Evolutionary conservation across 306 rosid species (phyloP).

Genomic region (Castanopsis chinensis): DNA sequence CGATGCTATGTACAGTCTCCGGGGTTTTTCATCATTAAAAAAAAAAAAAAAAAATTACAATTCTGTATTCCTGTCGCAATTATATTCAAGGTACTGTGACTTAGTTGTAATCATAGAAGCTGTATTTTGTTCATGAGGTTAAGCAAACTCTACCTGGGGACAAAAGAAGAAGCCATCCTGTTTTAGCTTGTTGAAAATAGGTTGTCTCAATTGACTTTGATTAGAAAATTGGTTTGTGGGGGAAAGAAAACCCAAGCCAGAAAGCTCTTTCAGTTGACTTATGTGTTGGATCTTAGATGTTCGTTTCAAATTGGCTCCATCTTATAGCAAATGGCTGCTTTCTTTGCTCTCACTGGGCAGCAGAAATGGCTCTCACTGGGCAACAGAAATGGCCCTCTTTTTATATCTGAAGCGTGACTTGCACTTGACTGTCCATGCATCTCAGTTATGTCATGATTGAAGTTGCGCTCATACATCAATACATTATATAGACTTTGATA

Average conservation of each 20-base stretch:
- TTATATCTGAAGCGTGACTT: neutral
- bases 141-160: neutral
- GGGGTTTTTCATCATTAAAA: no score
- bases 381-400: neutral
- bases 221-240: no score
- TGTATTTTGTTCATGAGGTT: neutral
- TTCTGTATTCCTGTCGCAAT: neutral
- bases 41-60: no score
- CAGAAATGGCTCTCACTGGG: neutral
- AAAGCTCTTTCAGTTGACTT: neutral
- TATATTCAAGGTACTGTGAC: neutral
- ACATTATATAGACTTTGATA: no score
- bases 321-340: neutral
- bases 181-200: neutral
- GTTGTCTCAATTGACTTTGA: neutral
- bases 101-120: neutral
- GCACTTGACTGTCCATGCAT: neutral
- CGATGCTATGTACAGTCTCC: no score
- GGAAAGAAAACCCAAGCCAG: no score
- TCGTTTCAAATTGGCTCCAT: neutral
- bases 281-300: neutral
- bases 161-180: neutral
- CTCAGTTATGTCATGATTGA: neutral
- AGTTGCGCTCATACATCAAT: no score
- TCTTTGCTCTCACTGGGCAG: neutral